phyloP scores from a whole-genome alignment of 2,329 filamentous ascomycete species.

The Ophiocordyceps australis region DNA sequence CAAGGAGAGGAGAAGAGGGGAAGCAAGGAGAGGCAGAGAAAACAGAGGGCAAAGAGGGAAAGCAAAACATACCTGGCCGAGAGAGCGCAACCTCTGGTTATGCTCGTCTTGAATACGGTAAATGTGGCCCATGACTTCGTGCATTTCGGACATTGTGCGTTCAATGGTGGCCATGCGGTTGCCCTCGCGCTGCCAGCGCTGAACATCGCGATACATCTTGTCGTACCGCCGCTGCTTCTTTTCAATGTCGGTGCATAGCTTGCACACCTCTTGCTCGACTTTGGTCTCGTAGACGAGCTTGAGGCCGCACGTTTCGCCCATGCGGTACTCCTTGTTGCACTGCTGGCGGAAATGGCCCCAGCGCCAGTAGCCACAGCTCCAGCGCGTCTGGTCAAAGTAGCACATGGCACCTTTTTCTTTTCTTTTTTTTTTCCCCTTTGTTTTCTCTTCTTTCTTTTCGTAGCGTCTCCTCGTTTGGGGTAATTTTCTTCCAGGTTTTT shows the following conservation, averaged over 20 bases:
- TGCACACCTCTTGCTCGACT: conserved; percentile 48
- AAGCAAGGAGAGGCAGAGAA: neutral
- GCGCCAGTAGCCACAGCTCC: conserved; percentile 78
- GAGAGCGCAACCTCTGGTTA: conserved; percentile 12
- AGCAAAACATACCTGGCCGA: conserved; percentile 16
- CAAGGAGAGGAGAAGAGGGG: neutral
- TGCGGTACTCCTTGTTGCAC: conserved; percentile 88
- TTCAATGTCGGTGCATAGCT: conserved; percentile 74
- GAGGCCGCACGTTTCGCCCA: conserved; percentile 89
- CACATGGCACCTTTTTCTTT: conserved; percentile 44
- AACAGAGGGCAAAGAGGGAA: no score
- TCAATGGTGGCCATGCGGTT: conserved; percentile 58
- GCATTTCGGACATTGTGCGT: conserved; percentile 51
- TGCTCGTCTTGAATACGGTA: conserved; percentile 23
- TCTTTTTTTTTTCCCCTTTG: neutral
- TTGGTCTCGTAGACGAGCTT: conserved; percentile 69
- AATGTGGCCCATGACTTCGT: conserved; percentile 43
- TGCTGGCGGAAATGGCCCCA: conserved; percentile 89
- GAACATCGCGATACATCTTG: conserved; percentile 58
- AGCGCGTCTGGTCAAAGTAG: conserved; percentile 84
- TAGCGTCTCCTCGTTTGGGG: neutral
- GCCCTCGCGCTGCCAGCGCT: conserved; percentile 61
- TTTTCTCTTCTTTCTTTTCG: neutral
- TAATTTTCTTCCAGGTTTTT: no score
- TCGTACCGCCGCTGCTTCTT: conserved; percentile 61